Evolutionary conservation across 2,329 filamentous ascomycete genomes (phyloP), one percentile per base, ranked within the genome.

Genomic region (Trichoderma breve): DNA sequence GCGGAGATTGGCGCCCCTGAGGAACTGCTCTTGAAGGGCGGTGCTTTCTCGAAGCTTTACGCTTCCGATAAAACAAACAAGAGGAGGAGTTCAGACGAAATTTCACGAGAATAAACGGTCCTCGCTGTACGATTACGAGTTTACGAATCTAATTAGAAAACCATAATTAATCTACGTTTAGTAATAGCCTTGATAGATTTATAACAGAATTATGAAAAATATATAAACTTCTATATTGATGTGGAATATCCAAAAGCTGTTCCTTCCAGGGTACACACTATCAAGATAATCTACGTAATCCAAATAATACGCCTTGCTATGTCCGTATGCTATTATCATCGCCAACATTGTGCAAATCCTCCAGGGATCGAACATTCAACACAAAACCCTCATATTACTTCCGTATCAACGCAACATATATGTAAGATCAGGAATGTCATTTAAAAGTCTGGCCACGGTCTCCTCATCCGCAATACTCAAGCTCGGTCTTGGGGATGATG

Each of bases 351-450:
- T 11, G 5, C 26, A 21, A 32, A 66, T 53, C 18, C 62, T 21
- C 61, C 53, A 32, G 36, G 7, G 18, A 12, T 21, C 6, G 4
- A 32, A 57, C 11, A 47, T 47, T 21, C 18, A 47, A 47, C 8
- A 47, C 18, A 8, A 47, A 47, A 5, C 43, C 43, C 18, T 47
- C 43, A 47, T 21, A 47, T 15, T 24, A 36, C 5, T 26, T 47
- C 14, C 34, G 30, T 8, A 36, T 77, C 73, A 85, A 74, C 79
- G 79, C 73, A 85, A 74, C 84, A 85, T 85, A 71, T 85, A 85
- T 24, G 84, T 83, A 51, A 85, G 76, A 76, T 85, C 82, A 3
- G 84, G 84, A 24, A 85, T 76, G 65, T 77, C 78, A 62, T 76
- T 76, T 39, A 85, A 73, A 64, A 85, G 81, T 36, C 73, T 75